Base-by-base conservation (phyloP, 116 monocot genomes). In the Papilionanthe hybrid region DNA sequence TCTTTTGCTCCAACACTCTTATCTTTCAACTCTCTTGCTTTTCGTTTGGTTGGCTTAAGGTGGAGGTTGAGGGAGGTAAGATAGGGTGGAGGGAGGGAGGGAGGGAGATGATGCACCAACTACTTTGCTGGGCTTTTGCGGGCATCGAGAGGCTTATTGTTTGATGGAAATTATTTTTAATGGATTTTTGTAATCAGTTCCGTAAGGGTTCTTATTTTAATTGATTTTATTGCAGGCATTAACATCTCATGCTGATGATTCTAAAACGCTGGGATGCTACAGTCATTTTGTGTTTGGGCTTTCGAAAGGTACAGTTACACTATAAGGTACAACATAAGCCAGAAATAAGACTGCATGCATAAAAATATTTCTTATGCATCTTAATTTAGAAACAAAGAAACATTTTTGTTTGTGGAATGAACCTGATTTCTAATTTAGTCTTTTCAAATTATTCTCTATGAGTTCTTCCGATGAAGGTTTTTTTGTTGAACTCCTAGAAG, bases 271-370 rank as follows among this genome's bases (percentile, higher is more conserved):
- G 41, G 58, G 79, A 58, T 83, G 82, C 72, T 89, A 84, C 82
- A 77, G 86, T 79, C 32, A 87, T 66, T 84, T 89, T 76, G 58
- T 93, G 50, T 37, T 76, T n/a, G 89, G 84, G 55, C 87, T 93
- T 10, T 79, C 91, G 72, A 87, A 87, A 89, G 93, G 93, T 93
- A 89, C 57, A n/a, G 23, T 83, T 29, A 20, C 60, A 41, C 1
- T 58, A 28, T 44, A 22, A 42, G 22, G 22, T 42, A 42, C 20
- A 41, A 15, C 53, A 15, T 53, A 53, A 53, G 4, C 17, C 15
- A 4, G 17, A 15, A 53, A 53, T 17, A 17, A 19, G 11, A 58
- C 23, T 63, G 25, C 6, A 9, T 43, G 20, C 18, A 44, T 78
- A 43, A 32, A 73, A 2, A 43, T 42, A 78, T 44, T 63, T 23